These are phyloP conservation scores for Psilocybe cubensis DNA, from an alignment of 768 basidiomycete genomes.

Conservation along the genomic window DNA sequence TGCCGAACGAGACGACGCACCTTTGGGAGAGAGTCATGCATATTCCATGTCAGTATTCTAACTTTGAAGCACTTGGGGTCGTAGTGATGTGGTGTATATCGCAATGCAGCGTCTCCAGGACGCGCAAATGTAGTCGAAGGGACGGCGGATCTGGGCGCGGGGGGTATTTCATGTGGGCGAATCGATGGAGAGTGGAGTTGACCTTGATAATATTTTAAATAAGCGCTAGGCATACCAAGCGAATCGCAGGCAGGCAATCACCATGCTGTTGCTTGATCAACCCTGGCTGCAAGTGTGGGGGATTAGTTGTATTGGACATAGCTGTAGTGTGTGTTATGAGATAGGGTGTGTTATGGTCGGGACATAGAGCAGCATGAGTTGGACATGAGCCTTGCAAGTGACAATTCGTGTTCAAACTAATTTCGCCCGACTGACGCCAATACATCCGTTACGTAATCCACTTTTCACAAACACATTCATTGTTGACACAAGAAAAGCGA, in stretches of 20 bases:
- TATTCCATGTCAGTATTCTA: slow-evolving; percentile 80
- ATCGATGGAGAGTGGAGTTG: slow-evolving; percentile 45
- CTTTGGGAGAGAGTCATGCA: slow-evolving; percentile 84
- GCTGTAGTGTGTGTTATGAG: not conserved
- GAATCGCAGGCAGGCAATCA: not conserved
- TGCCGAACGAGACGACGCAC: slow-evolving; percentile 32
- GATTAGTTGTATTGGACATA: slow-evolving; percentile 3
- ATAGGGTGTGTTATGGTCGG: not conserved
- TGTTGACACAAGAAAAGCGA: slow-evolving; percentile 46
- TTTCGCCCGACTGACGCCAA: not conserved
- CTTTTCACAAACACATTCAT: slow-evolving; percentile 2
- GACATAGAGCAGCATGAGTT: slow-evolving; percentile 23
- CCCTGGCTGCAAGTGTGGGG: slow-evolving; percentile 11
- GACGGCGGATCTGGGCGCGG: slow-evolving; percentile 7
- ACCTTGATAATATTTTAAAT: slow-evolving; percentile 14
- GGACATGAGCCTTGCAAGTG: slow-evolving; percentile 13
- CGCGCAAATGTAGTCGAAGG: not conserved
- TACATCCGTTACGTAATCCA: slow-evolving; percentile 1
- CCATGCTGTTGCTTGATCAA: slow-evolving; percentile 12
- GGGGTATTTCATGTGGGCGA: slow-evolving; percentile 53
- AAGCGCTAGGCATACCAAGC: not conserved
- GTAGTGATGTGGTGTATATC: slow-evolving; percentile 25
- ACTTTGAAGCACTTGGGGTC: slow-evolving; percentile 60
- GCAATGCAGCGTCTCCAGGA: slow-evolving; percentile 1
- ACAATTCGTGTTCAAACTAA: not conserved